A percentile compares a stretch with the other conserved stretches of the same genome.
Evolutionary conservation across 2,329 filamentous ascomycete genomes (phyloP).

Genomic region (Elsinoe perseae): DNA sequence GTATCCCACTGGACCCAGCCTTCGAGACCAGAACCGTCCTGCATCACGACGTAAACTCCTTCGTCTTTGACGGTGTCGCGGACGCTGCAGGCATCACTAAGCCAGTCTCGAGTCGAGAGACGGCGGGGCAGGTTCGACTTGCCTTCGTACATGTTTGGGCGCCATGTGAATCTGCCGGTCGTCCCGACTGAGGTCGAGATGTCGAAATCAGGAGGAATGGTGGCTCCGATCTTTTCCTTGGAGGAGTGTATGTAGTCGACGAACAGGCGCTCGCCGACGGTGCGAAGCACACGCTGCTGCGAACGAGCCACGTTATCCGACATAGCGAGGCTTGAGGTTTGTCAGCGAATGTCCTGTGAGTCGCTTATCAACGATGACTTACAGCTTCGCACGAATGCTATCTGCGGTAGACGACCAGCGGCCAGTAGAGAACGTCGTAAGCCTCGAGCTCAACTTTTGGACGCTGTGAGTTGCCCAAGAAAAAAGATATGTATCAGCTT

Average conservation of each 20-base stretch:
- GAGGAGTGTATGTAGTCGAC: not conserved
- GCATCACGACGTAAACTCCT: not conserved
- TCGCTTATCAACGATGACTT: no score
- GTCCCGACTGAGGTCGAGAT: not conserved
- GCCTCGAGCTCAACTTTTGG: not conserved
- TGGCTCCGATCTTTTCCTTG: not conserved
- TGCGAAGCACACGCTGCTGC: not conserved
- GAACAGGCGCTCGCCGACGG: not conserved
- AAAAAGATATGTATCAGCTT: not conserved
- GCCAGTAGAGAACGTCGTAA: not conserved
- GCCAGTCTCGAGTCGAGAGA: not conserved
- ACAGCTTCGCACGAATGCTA: no score
- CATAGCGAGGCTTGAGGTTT: not conserved
- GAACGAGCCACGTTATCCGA: not conserved
- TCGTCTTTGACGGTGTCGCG: not conserved
- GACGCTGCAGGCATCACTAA: not conserved
- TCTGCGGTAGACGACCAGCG: no score
- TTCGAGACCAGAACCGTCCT: not conserved
- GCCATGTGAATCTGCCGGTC: not conserved
- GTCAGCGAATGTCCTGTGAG: not conserved
- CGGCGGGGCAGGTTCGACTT: not conserved
- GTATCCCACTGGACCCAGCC: conserved; percentile 1
- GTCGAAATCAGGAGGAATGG: not conserved
- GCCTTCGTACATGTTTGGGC: not conserved
- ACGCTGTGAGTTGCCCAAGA: not conserved